phyloP scores from a whole-genome alignment of 306 rosid species.

The Vigna reflexopilosa region DNA sequence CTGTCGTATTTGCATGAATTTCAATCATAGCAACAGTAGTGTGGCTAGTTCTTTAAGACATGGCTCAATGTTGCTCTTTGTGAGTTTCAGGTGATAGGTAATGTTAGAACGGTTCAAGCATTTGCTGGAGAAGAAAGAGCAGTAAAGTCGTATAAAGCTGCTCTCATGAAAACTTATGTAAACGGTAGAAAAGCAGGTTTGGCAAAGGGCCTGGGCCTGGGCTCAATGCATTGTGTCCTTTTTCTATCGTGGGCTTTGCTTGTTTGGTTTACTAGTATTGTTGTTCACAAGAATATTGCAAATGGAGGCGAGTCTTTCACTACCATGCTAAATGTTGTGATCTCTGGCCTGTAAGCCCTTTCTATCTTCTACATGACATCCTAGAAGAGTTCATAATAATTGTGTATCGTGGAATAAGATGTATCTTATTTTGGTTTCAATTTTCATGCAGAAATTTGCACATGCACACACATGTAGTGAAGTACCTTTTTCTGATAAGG shows the following conservation, averaged over 20 bases:
- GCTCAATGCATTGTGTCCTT: constrained; percentile 90
- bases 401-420: neutral
- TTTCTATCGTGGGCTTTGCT: constrained; percentile 93
- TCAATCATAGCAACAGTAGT: neutral
- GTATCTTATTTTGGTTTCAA: neutral
- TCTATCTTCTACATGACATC: constrained; percentile 22
- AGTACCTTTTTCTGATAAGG: no score
- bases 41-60: neutral
- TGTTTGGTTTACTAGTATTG: constrained; percentile 88
- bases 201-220: constrained; percentile 93
- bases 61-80: neutral
- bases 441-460: neutral
- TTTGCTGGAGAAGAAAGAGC: constrained; percentile 96
- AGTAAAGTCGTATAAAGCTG: constrained; percentile 70
- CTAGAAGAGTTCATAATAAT: neutral
- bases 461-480: neutral
- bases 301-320: constrained; percentile 97
- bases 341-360: constrained; percentile 91
- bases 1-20: neutral
- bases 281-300: constrained; percentile 89
- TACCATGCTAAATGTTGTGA: constrained; percentile 97
- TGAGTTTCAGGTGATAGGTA: constrained; percentile 78
- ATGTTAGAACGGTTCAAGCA: constrained; percentile 96
- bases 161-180: constrained; percentile 72
- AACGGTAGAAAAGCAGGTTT: constrained; percentile 86